Conservation (phyloP, 306 rosid genomes). For the Crotalaria pallida region DNA sequence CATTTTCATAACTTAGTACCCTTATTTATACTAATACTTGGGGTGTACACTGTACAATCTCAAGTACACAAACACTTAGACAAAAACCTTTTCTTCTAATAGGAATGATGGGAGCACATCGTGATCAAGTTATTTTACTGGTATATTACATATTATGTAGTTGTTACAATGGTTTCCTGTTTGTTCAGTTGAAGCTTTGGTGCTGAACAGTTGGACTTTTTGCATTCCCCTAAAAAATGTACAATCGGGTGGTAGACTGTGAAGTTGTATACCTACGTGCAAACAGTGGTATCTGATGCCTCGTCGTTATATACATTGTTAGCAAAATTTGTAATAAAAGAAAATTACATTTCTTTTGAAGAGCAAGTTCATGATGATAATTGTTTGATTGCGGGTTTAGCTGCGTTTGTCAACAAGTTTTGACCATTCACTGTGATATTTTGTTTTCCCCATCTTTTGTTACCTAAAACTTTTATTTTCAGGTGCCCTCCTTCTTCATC, state of each 20-base stretch:
- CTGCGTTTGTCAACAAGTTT: background rate
- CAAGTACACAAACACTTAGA: too few relatives aligned
- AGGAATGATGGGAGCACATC: background rate
- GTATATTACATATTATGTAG: background rate
- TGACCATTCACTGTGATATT: background rate
- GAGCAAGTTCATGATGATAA: background rate
- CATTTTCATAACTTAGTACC: too few relatives aligned
- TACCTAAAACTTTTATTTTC: slow-evolving; percentile 25
- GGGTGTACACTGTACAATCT: too few relatives aligned
- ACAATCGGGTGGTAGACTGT: background rate
- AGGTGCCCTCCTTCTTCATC: slow-evolving; percentile 97
- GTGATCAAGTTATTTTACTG: background rate
- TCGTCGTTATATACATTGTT: background rate
- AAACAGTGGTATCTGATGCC: background rate
- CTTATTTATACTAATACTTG: too few relatives aligned
- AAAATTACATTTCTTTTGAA: background rate
- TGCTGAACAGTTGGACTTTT: background rate
- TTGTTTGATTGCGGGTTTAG: background rate
- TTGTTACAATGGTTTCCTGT: background rate
- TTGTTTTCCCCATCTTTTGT: background rate
- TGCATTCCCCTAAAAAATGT: background rate
- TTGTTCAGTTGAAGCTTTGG: background rate
- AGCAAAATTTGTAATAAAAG: background rate
- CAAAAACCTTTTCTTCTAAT: too few relatives aligned
- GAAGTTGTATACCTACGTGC: background rate